phyloP scores from a whole-genome alignment of 371 early-diverging fungal species.

The Zancudomyces culisetae region DNA sequence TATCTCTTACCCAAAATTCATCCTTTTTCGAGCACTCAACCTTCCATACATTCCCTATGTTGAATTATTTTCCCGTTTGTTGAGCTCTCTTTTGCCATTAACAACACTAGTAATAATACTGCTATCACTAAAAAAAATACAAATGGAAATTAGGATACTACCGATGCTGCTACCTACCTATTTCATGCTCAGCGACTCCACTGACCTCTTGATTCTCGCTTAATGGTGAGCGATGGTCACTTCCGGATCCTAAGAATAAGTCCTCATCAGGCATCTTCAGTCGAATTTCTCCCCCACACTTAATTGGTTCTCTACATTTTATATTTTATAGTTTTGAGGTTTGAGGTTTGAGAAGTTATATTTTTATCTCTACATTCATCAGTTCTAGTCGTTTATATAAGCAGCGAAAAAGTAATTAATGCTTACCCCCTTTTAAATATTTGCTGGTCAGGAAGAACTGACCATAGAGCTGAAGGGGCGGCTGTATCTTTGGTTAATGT shows the following conservation, averaged over 20 bases:
- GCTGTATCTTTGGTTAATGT: not conserved
- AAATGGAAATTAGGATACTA: too few relatives aligned
- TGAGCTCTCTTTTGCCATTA: too few relatives aligned
- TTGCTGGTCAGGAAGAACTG: not conserved
- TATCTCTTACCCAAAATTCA: conserved; percentile 11
- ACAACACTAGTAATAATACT: too few relatives aligned
- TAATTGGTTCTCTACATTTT: not conserved
- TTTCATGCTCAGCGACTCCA: conserved; percentile 19
- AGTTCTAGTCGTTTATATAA: too few relatives aligned
- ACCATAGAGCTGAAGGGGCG: not conserved
- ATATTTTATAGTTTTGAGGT: not conserved
- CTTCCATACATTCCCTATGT: conserved; percentile 5
- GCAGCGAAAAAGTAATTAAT: not conserved
- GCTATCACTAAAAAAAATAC: too few relatives aligned
- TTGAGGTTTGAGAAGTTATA: too few relatives aligned
- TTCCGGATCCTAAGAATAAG: not conserved
- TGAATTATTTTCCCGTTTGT: too few relatives aligned
- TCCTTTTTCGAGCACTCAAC: conserved; percentile 10
- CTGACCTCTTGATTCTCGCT: conserved; percentile 21
- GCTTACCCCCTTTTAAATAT: not conserved
- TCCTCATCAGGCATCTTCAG: not conserved
- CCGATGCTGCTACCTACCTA: conserved; percentile 7
- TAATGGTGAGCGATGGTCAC: conserved; percentile 13
- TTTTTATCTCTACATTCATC: too few relatives aligned
- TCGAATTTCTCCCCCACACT: not conserved